phyloP scores from a whole-genome alignment of 495 filamentous ascomycete genomes.

The Penicillium steckii region DNA sequence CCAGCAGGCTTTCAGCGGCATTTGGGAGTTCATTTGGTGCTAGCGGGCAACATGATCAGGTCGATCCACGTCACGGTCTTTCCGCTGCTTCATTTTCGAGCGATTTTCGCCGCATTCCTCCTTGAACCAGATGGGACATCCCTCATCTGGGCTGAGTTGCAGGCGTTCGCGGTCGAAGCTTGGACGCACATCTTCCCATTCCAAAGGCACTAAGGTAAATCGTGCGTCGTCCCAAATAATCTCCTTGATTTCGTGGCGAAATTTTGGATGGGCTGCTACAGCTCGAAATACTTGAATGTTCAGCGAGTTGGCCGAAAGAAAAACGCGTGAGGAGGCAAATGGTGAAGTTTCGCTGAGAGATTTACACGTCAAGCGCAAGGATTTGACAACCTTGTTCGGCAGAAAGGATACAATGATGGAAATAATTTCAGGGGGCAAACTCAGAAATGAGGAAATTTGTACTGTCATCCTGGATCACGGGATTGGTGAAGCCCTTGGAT shows the following conservation, averaged over 20 bases:
- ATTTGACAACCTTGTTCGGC: slow-evolving; percentile 9
- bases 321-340: slow-evolving; percentile 12
- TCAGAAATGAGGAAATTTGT: background rate
- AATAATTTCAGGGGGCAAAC: slow-evolving; percentile 5
- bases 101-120: slow-evolving; percentile 17
- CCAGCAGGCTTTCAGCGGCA: slow-evolving; percentile 16
- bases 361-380: slow-evolving; percentile 12
- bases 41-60: slow-evolving; percentile 13
- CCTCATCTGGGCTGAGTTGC: slow-evolving; percentile 7
- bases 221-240: slow-evolving; percentile 18
- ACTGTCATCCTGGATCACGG: background rate
- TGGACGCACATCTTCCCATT: slow-evolving; percentile 2
- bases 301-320: slow-evolving; percentile 15
- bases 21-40: slow-evolving; percentile 10
- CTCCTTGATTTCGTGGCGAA: slow-evolving; percentile 13
- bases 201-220: slow-evolving; percentile 4
- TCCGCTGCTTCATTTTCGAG: slow-evolving; percentile 5
- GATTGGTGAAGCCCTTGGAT: background rate
- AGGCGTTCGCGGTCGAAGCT: slow-evolving; percentile 1
- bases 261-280: slow-evolving; percentile 10
- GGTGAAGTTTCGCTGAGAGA: slow-evolving; percentile 2
- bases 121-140: slow-evolving; percentile 21
- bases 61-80: slow-evolving; percentile 10
- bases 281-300: slow-evolving; percentile 13
- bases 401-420: slow-evolving; percentile 2